phyloP scores from a whole-genome alignment of 2,329 filamentous ascomycete genomes.

The Septoria linicola region DNA sequence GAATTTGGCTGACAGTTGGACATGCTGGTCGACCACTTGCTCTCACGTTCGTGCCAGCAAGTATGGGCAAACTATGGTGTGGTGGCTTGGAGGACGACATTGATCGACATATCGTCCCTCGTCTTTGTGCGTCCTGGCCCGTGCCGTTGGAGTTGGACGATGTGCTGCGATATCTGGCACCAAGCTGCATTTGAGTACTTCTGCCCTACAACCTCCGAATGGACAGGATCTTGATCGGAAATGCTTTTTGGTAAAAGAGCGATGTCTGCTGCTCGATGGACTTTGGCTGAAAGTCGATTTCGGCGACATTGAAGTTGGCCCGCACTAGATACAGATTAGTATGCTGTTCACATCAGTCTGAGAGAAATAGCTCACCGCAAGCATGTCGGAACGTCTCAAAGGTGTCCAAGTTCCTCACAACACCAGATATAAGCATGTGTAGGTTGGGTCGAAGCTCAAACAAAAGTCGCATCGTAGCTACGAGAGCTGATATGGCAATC shows the following conservation, averaged over 20 bases:
- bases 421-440: slow-evolving; percentile 66
- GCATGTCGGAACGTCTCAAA: slow-evolving; percentile 62
- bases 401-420: slow-evolving; percentile 68
- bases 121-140: no score
- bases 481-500: slow-evolving; percentile 60
- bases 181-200: no score
- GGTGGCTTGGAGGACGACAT: no score
- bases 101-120: no score
- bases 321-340: slow-evolving; percentile 25
- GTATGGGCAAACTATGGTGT: no score
- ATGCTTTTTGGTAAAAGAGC: slow-evolving; percentile 39
- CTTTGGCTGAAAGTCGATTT: slow-evolving; percentile 35
- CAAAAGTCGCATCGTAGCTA: slow-evolving; percentile 64
- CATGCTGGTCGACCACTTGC: no score
- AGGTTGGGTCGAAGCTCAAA: slow-evolving; percentile 57
- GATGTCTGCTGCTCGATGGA: slow-evolving; percentile 36
- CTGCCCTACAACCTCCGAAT: no score
- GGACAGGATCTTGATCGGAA: slow-evolving; percentile 37
- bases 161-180: no score
- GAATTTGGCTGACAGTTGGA: no score
- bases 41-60: no score
- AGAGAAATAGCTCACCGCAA: slow-evolving; percentile 49
- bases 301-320: slow-evolving; percentile 35
- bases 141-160: no score
- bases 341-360: background rate